phyloP scores from a whole-genome alignment of 179 eudicot species.

The Kewa caespitosa region DNA sequence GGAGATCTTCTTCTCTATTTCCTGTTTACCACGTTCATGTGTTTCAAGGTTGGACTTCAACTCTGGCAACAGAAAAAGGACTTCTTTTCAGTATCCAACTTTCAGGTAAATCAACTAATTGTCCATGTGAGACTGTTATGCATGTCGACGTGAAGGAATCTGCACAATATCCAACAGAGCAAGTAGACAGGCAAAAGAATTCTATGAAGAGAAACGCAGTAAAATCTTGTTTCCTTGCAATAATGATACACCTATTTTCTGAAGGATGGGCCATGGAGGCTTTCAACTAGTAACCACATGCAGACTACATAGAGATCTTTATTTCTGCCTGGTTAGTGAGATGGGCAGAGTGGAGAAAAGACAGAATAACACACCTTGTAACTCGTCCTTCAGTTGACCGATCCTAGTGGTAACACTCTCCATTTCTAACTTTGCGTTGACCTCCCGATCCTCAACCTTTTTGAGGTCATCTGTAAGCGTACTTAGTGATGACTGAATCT shows the following conservation, averaged over 20 bases:
- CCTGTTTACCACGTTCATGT: conserved; percentile 78
- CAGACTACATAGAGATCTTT: background rate
- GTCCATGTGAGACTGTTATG: background rate
- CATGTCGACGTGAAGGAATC: background rate
- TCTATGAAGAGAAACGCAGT: background rate
- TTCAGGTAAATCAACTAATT: background rate
- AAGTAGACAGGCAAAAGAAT: background rate
- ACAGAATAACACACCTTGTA: conserved; percentile 35
- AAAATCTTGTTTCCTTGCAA: background rate
- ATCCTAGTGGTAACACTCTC: conserved; percentile 66
- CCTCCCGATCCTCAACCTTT: conserved; percentile 54
- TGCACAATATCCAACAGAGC: background rate
- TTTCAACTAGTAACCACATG: background rate
- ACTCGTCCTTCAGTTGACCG: conserved; percentile 52
- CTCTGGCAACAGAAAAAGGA: conserved; percentile 34
- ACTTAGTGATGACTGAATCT: conserved; percentile 66
- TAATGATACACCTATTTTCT: background rate
- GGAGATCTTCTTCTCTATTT: conserved; percentile 77
- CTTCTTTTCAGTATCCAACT: background rate
- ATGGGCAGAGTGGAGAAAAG: background rate
- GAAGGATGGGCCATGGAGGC: background rate
- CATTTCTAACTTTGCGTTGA: conserved; percentile 48
- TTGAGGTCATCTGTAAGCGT: conserved; percentile 47
- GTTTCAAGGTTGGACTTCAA: conserved; percentile 84
- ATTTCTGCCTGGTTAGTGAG: background rate